phyloP scores from a whole-genome alignment of 768 basidiomycete genomes.

The Lactarius quietus region DNA sequence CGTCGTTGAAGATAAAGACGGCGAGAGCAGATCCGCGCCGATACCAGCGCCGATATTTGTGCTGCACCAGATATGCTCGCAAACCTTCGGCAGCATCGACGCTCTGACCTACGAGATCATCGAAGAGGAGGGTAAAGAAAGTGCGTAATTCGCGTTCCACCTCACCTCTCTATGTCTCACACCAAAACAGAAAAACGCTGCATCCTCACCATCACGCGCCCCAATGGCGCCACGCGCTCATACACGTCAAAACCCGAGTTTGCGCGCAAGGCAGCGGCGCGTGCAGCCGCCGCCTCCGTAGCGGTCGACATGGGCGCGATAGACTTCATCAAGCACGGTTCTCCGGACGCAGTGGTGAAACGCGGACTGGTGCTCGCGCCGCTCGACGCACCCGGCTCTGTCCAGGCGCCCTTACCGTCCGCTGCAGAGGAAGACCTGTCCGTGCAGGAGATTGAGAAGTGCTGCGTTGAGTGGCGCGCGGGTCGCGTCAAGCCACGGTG shows the following conservation, averaged over 20 bases:
- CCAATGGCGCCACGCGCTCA: conserved; percentile 46
- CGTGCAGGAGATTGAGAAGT: conserved; percentile 47
- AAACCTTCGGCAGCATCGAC: conserved; percentile 28
- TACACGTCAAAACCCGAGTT: conserved; percentile 50
- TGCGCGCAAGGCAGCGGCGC: conserved; percentile 50
- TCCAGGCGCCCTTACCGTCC: conserved; percentile 10
- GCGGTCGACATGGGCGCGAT: conserved; percentile 60
- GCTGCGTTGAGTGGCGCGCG: conserved; percentile 53
- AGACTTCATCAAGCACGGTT: conserved; percentile 51
- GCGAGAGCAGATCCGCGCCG: not conserved
- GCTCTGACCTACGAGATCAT: conserved; percentile 27
- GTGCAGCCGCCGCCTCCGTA: conserved; percentile 46
- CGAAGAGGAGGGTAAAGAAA: conserved; percentile 23
- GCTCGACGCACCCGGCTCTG: conserved; percentile 28
- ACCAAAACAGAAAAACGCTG: conserved; percentile 50
- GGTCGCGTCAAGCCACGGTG: conserved; percentile 51
- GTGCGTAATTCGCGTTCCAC: conserved; percentile 6
- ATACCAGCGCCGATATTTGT: conserved; percentile 19
- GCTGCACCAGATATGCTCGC: conserved; percentile 30
- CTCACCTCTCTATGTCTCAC: not conserved
- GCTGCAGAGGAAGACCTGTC: conserved; percentile 24
- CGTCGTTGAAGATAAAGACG: conserved; percentile 3
- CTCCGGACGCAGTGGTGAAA: conserved; percentile 38
- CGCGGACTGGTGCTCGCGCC: conserved; percentile 35
- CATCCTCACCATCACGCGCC: conserved; percentile 57